Evolutionary conservation across 345 rosid species (phyloP).

Genomic region (Jatropha curcas): DNA sequence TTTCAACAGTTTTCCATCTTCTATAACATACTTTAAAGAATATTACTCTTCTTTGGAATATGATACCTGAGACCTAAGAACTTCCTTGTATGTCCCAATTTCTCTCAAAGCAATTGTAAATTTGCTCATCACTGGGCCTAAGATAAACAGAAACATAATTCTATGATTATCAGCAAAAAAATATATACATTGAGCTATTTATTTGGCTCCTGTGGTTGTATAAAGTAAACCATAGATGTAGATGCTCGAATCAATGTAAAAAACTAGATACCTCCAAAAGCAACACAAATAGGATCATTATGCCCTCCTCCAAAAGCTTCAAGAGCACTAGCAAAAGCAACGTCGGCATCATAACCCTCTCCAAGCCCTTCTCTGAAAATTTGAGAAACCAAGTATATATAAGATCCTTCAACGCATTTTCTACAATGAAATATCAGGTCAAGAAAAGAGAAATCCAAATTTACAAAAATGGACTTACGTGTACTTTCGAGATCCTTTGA

Average conservation of each 20-base stretch:
- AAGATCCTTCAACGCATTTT: background rate
- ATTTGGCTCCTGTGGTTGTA: background rate
- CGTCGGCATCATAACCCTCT: constrained; percentile 55
- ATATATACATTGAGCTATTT: constrained; percentile 12
- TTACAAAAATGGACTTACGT: constrained; percentile 36
- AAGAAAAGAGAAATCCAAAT: background rate
- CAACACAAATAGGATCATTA: constrained; percentile 66
- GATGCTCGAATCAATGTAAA: background rate
- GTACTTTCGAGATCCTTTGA: constrained; percentile 66
- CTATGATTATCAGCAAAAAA: constrained; percentile 14
- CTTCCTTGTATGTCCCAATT: constrained; percentile 75
- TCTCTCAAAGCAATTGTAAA: constrained; percentile 71
- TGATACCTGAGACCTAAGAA: constrained; percentile 72
- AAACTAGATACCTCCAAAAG: constrained; percentile 61
- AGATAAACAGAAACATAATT: constrained; percentile 4
- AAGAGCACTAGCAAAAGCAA: constrained; percentile 67
- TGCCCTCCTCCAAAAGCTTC: constrained; percentile 75
- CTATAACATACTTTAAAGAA: background rate
- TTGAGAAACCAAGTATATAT: constrained; percentile 1
- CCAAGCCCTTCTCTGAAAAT: constrained; percentile 65
- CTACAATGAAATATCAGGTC: no score
- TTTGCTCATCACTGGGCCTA: constrained; percentile 75
- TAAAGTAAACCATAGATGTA: background rate
- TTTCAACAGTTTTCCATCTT: background rate
- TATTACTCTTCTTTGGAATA: background rate